A percentile compares a stretch with the other conserved stretches of the same genome.
Evolutionary conservation across 345 rosid species (phyloP).

Genomic region (Excoecaria agallocha): DNA sequence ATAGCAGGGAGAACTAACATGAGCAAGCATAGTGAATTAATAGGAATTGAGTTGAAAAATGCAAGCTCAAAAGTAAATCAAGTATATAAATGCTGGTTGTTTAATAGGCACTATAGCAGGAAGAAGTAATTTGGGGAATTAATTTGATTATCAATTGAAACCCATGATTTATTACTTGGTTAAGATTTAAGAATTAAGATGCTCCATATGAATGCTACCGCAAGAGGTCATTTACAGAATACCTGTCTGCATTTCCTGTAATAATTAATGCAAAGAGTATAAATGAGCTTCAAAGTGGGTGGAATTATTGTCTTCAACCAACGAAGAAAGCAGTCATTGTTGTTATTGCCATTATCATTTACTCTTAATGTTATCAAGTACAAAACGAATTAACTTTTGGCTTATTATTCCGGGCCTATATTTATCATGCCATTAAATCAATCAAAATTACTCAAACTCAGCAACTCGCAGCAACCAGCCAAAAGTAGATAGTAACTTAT

Average conservation of each 20-base stretch:
- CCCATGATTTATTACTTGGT: not conserved
- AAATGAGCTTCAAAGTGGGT: not conserved
- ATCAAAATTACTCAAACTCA: not conserved
- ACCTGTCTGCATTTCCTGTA: not conserved
- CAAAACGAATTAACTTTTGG: too few relatives aligned
- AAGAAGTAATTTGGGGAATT: not conserved
- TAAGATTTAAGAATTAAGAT: slow-evolving; percentile 6
- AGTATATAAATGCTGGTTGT: too few relatives aligned
- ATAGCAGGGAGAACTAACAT: not conserved
- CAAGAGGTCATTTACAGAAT: not conserved
- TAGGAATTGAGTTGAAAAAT: not conserved
- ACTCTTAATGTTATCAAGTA: too few relatives aligned
- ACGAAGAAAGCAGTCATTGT: slow-evolving; percentile 6
- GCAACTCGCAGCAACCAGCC: not conserved
- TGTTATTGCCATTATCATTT: not conserved
- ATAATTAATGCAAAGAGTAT: not conserved
- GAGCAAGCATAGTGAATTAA: not conserved
- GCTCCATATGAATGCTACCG: not conserved
- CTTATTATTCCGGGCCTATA: not conserved
- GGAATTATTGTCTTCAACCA: too few relatives aligned
- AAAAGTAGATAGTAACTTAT: not conserved
- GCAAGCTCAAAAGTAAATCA: not conserved
- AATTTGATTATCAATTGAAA: slow-evolving; percentile 1
- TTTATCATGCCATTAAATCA: not conserved
- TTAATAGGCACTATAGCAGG: too few relatives aligned